Conservation (phyloP, 257 asterid genomes). For the Plantago ovata region DNA sequence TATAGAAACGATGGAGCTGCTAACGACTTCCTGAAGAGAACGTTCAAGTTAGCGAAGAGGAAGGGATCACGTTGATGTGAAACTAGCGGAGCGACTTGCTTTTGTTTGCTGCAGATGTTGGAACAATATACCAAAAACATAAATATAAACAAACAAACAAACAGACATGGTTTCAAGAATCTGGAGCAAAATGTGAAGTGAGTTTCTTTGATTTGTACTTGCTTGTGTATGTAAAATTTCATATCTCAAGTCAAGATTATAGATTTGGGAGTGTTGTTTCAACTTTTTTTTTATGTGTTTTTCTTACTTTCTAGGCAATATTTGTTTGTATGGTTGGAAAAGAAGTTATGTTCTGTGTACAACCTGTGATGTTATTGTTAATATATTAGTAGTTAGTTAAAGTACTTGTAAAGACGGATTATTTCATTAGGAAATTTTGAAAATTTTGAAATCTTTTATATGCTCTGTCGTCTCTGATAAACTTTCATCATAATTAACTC, state of each 20-base stretch:
- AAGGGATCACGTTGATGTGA: slow-evolving; percentile 34
- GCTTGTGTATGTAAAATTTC: slow-evolving; percentile 1
- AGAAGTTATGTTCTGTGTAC: background rate
- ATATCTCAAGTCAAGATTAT: slow-evolving; percentile 1
- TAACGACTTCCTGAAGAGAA: slow-evolving; percentile 59
- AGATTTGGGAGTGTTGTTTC: background rate
- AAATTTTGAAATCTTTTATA: no score
- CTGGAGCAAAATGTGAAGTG: slow-evolving; percentile 2
- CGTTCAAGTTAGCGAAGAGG: slow-evolving; percentile 71
- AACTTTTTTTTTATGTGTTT: background rate
- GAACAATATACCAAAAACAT: no score
- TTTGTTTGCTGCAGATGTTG: no score
- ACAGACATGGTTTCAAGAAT: slow-evolving; percentile 8
- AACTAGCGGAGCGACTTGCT: background rate
- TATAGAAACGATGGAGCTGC: slow-evolving; percentile 65
- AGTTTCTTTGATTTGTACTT: background rate
- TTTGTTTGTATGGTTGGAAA: background rate
- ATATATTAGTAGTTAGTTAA: background rate
- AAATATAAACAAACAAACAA: slow-evolving; percentile 7
- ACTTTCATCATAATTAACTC: no score
- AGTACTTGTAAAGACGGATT: background rate
- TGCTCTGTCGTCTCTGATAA: no score
- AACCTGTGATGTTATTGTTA: background rate
- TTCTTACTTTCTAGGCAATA: slow-evolving; percentile 7
- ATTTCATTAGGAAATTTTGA: background rate